phyloP scores from a whole-genome alignment of 73 alveolate species.

The Urostyla sp. region DNA sequence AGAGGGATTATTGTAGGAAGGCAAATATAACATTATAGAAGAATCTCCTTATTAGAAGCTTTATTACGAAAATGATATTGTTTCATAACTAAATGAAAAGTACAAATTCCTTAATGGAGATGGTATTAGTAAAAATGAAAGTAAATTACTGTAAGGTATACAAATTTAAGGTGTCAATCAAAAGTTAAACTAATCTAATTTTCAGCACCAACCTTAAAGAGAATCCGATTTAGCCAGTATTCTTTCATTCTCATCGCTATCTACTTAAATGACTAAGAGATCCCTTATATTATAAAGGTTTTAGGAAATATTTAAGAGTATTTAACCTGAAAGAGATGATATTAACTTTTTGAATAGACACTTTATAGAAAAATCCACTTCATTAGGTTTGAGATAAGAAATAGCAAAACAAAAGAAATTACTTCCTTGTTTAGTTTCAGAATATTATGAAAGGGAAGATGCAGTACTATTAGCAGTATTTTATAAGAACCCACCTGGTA shows the following conservation, averaged over 20 bases:
- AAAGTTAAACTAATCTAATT: constrained; percentile 33
- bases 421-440: constrained; percentile 78
- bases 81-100: neutral
- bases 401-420: constrained; percentile 53
- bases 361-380: constrained; percentile 74
- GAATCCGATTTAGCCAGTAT: constrained; percentile 50
- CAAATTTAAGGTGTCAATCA: constrained; percentile 53
- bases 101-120: constrained; percentile 18
- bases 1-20: too few species aligned
- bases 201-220: constrained; percentile 16
- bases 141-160: constrained; percentile 3
- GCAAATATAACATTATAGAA: constrained; percentile 6
- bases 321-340: constrained; percentile 77
- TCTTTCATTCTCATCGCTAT: constrained; percentile 50
- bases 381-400: constrained; percentile 71
- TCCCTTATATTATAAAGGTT: constrained; percentile 15
- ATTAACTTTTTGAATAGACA: constrained; percentile 82
- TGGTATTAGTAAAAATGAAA: neutral
- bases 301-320: constrained; percentile 73
- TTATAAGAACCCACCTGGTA: constrained; percentile 91
- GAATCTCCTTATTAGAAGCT: constrained; percentile 6
- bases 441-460: constrained; percentile 79
- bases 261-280: constrained; percentile 51
- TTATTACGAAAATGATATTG: constrained; percentile 10
- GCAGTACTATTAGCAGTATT: constrained; percentile 70